Evolutionary conservation across 495 filamentous ascomycete genomes (phyloP), one percentile per base, ranked within the genome.

Genomic region (Cladorrhinum samala): DNA sequence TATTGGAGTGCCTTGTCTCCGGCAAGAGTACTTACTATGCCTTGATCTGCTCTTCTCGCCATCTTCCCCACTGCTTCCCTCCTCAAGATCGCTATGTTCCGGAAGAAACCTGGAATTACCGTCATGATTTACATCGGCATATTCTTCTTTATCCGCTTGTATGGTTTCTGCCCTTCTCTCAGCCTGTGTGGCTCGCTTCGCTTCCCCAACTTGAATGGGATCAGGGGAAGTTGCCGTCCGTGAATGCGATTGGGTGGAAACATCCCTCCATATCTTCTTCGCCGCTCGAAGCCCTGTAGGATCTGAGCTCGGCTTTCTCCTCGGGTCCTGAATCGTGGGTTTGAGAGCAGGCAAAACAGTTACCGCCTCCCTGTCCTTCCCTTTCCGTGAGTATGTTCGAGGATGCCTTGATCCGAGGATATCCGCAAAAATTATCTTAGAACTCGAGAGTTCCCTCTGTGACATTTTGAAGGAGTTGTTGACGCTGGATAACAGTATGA

Each of bases 331-430:
- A 6, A 7, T 46, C 18, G 8, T 9, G 11, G 33, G 41, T 14
- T 50, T 50, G 27, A 55, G 47, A 1, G 53, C 47, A 14, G 53
- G 53, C n/a, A n/a, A n/a, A 3, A 57, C 43, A 13, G 41, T 40
- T 17, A 27, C 3, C 1, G 14, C 13, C 24, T 37, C 36, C 5
- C 18, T 42, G 5, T 39, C 49, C 44, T 20, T 57, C 20, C 39
- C 30, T 24, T 50, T 53, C 16, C 49, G 43, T 16, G 55, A 53
- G 37, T 57, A 53, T 18, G 50, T 57, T 4, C 46, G 50, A 3
- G 16, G n/a, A n/a, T n/a, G n/a, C n/a, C n/a, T n/a, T n/a, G n/a
- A n/a, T n/a, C n/a, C n/a, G n/a, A n/a, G n/a, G n/a, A n/a, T n/a
- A n/a, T n/a, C n/a, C n/a, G n/a, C n/a, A n/a, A n/a, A n/a, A n/a